A percentile compares a stretch with the other conserved stretches of the same genome.
Evolutionary conservation across 2,329 filamentous ascomycete species (phyloP).

Genomic region (Talaromyces sp.): DNA sequence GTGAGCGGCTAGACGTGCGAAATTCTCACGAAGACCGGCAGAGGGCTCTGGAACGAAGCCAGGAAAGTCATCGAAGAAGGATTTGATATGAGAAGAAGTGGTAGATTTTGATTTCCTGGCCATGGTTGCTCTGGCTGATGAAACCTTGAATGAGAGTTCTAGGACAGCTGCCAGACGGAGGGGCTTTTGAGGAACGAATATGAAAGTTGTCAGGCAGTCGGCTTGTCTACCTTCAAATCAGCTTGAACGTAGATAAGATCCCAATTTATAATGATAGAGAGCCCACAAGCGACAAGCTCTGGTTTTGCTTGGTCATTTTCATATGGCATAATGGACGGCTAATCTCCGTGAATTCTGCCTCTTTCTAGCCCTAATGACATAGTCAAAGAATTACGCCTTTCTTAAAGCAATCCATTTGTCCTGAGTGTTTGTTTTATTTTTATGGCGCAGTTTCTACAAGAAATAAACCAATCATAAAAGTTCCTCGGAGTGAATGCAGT

Average conservation of each 20-base stretch:
- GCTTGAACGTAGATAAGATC: neutral
- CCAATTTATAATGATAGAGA: neutral
- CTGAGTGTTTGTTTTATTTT: neutral
- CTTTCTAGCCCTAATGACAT: neutral
- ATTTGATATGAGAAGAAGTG: neutral
- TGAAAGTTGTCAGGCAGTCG: neutral
- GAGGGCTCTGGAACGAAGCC: slow-evolving; percentile 19
- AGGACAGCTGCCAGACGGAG: neutral
- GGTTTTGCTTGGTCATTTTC: neutral
- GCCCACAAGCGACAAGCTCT: too few species aligned
- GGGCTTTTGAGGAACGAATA: neutral
- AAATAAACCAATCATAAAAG: neutral
- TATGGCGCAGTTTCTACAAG: too few species aligned
- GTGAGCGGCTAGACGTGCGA: slow-evolving; percentile 20
- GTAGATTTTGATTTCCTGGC: neutral
- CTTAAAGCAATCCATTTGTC: neutral
- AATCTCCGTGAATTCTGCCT: neutral
- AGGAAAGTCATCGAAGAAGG: slow-evolving; percentile 21
- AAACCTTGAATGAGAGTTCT: neutral
- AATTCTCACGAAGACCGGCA: slow-evolving; percentile 22
- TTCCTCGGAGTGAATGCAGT: neutral
- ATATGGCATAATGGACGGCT: neutral
- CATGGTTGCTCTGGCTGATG: neutral
- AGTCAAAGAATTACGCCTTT: neutral
- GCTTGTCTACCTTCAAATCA: neutral